Evolutionary conservation across 192 early-diverging fungal species (phyloP).

Genomic region (Geosiphon pyriformis): DNA sequence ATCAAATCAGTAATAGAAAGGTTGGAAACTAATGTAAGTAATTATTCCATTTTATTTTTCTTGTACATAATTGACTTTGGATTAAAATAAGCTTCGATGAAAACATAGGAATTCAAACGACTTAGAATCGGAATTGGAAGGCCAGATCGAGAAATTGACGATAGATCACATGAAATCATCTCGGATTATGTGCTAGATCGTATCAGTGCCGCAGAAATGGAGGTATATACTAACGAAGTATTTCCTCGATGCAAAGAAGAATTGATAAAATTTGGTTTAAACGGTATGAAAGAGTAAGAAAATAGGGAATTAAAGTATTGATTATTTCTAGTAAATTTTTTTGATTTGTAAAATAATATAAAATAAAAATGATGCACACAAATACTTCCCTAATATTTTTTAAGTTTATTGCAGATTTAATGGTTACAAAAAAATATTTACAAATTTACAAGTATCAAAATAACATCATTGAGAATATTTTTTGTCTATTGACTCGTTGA

Average conservation of each 20-base stretch:
- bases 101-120: conserved; percentile 43
- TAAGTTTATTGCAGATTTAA: too few species aligned
- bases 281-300: neutral
- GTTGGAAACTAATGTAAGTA: conserved; percentile 39
- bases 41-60: neutral
- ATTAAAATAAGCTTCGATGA: too few species aligned
- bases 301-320: neutral
- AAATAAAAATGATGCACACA: too few species aligned
- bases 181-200: conserved; percentile 52
- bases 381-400: too few species aligned
- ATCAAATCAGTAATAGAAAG: conserved; percentile 57
- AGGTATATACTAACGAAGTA: conserved; percentile 36
- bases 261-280: conserved; percentile 13
- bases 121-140: conserved; percentile 68
- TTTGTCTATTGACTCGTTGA: neutral
- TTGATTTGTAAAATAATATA: too few species aligned
- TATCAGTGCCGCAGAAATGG: conserved; percentile 46
- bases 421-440: too few species aligned
- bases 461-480: too few species aligned
- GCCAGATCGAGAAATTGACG: conserved; percentile 30
- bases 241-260: conserved; percentile 19
- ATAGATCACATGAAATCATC: conserved; percentile 38
- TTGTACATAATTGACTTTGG: neutral
- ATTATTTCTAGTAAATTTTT: too few species aligned
- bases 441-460: too few species aligned